Conservation (phyloP, 768 basidiomycete species). For the Lactarius vividus region DNA sequence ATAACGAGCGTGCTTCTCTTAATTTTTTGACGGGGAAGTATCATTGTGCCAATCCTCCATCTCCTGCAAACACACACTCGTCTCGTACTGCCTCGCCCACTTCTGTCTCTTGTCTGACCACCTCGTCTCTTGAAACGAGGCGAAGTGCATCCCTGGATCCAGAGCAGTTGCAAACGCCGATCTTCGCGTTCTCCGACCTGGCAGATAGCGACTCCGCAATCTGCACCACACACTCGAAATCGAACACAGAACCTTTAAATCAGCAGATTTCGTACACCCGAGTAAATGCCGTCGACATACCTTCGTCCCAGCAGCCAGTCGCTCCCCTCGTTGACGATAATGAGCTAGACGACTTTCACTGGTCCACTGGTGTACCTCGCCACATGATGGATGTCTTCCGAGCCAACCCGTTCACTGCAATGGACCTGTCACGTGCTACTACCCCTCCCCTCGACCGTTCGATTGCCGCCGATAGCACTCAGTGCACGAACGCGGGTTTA, state of each 20-base stretch:
- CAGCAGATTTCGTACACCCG: neutral
- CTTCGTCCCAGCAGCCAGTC: neutral
- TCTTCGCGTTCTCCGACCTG: conserved; percentile 8
- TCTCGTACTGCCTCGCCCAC: conserved; percentile 12
- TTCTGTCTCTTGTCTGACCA: conserved; percentile 17
- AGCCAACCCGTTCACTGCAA: conserved; percentile 21
- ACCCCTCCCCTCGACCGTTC: conserved; percentile 8
- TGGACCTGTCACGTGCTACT: neutral
- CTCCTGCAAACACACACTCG: neutral
- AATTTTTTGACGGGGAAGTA: conserved; percentile 1
- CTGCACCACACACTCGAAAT: neutral
- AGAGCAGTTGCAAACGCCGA: conserved; percentile 4
- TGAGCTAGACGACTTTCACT: conserved; percentile 18
- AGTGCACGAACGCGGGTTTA: neutral
- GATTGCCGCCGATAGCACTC: neutral
- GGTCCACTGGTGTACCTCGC: conserved; percentile 22
- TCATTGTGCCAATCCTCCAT: neutral
- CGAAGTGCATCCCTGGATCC: conserved; percentile 4
- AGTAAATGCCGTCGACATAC: neutral
- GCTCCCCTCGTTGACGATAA: neutral
- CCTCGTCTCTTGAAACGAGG: conserved; percentile 16
- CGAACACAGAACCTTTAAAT: neutral
- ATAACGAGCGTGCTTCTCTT: neutral
- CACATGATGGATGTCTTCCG: conserved; percentile 29
- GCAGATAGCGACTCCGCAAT: neutral